Evolutionary conservation across 1,139 yeast species (phyloP), one percentile per base, ranked within the genome.

Genomic region (Sugiyamaella pinicola): DNA sequence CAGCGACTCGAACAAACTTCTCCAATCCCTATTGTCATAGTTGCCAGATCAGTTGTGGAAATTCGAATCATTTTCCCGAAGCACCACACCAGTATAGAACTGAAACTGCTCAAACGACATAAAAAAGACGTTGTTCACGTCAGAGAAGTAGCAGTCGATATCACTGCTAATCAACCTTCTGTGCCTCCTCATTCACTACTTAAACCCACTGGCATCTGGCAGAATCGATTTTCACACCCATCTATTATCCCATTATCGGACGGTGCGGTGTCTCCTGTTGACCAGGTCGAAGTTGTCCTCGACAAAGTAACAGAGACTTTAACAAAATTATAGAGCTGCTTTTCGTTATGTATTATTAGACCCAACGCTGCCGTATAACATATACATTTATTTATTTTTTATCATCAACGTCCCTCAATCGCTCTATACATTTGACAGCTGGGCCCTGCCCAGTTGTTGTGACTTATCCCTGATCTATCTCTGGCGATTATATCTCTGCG

Each of bases 261-360:
- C 29, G 70, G 70, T 1, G 58, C 64, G 4, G 64, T 64, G 0
- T 59, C 63, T 41, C 64, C 63, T 1, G 52, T 62, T 24, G 64
- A 57, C 10, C 50, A 55, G 31, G 54, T 62, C 12, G 58, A 55
- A 21, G 38, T 28, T 15, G 55, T 60, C 19, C 42, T 62, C 24
- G 19, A 26, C n/a, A 43, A 41, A 37, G 47, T 51, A n/a, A 8
- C 47, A 21, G 38, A 31, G 7, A 40, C 34, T 4, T 24, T 48
- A 13, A 15, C 47, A 22, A 12, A 4, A 22, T 26, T 31, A 42
- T 13, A 42, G 35, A 28, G 18, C 22, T 10, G 8, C 9, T 13
- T 24, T 22, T 19, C 34, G 9, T 17, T n/a, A 4, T 43, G 39
- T 43, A 43, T 21, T 17, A 43, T 33, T 43, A 43, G 31, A 22